Base-by-base conservation (phyloP, 805 yeast genomes). In the Vanderwaltozyma yarrowii region DNA sequence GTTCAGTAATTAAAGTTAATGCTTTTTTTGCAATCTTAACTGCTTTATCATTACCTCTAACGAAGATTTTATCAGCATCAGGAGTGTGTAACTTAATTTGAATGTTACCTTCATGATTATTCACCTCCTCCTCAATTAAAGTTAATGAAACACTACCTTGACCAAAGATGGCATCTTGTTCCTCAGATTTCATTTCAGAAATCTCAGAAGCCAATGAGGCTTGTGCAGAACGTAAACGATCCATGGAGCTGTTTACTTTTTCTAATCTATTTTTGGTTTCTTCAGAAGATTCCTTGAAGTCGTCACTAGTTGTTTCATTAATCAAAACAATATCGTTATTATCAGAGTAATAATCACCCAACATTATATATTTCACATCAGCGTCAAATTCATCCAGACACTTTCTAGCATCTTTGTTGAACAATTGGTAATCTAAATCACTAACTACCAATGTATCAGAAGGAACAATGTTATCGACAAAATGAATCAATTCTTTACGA, bases 381-480 rank as follows among this genome's bases (percentile, higher is more conserved):
- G 67, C 56, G 41, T 49, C 51, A 19, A 45, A 40, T n/a, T 45
- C 46, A 24, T 43, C 33, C 27, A 60, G 41, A 15, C 42, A 43
- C 28, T 51, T 52, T 26, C 46, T 49, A 33, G 52, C 49, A 13
- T 52, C 54, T 25, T 50, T 49, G 32, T 46, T 51, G 44, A 56
- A 60, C 21, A 60, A 41, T 33, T 53, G 54, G 11, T 75, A 61
- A 47, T 81, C 85, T 46, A 89, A 70, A 50, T 83, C 95, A 5
- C 65, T 53, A 32, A 85, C 62, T 8, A 65, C 63, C 43, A 64
- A 61, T 26, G 85, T 71, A 41, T 74, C 73, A 29, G 71, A 65
- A 24, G 96, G 95, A 5, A 84, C 65, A 38, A 80, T 69, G 36
- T 68, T 64, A 61, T 85, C 86, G 38, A 92, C 95, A 17, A 70